Evolutionary conservation across 108 stramenopile species (phyloP), one percentile per base, ranked within the genome.

Genomic region (Mediolabrus comicus): DNA sequence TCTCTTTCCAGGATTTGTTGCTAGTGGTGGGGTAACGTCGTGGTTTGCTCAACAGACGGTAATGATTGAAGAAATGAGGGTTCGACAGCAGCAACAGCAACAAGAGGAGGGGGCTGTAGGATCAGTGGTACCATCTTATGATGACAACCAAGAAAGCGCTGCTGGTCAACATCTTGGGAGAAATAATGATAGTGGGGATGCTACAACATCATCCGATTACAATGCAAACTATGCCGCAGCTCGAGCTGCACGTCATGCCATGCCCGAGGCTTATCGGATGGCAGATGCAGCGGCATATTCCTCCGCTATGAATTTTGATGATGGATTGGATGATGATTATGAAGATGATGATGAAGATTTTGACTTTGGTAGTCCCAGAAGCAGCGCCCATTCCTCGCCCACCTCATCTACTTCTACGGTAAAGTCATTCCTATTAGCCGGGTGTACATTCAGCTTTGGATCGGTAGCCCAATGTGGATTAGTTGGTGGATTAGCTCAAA

Each of bases 381-480:
- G 11, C 58, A 59, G 25, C n/a, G 24, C 14, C 6, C 8, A 17
- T 25, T 64, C 13, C 57, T 6, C 53, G 41, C 7, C 75, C 49
- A 35, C 65, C 63, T 59, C 66, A 22, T 25, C 67, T 19, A 26
- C 46, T 13, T 75, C 86, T 9, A 89, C 86, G 13, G 92, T 90
- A 39, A 87, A 83, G 59, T 62, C 83, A 31, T 82, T 91, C 54
- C 51, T 94, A 55, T 54, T 66, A 13, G 55, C 74, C 8, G 90
- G 82, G 16, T 53, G 82, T 38, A 84, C 88, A 0, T 72, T 90
- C 25, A 85, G 76, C 30, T 94, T 94, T 79, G 93, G 93, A 57
- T 91, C 90, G 0, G 88, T 94, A 14, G 81, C 72, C 13, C 83
- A 87, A 63, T 94, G 93, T 71, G 93, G 85, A 28, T 59, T 94